Evolutionary conservation across 176 grass and related monocot genomes (phyloP).

Genomic region (Carex scoparia): DNA sequence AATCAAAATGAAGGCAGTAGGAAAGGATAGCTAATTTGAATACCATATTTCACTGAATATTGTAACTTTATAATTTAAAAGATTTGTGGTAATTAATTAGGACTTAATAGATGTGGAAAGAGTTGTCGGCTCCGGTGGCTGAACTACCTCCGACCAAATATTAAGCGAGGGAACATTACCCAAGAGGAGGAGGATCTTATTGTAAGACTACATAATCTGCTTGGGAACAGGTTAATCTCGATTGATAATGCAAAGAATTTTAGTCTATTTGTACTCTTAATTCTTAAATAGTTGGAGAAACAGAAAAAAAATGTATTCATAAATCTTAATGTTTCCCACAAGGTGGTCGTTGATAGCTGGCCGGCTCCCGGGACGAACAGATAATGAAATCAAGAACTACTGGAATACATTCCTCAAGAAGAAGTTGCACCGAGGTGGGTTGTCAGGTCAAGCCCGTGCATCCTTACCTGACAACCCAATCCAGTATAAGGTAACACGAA

Average conservation of each 20-base stretch:
- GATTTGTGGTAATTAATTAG: background rate
- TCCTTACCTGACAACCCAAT: background rate
- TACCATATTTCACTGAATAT: background rate
- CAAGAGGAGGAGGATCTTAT: conserved; percentile 41
- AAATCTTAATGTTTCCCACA: background rate
- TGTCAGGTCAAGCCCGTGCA: background rate
- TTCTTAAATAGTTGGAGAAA: background rate
- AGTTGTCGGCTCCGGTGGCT: conserved; percentile 44
- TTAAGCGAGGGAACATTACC: conserved; percentile 46
- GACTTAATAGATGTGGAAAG: conserved; percentile 32
- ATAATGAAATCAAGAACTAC: conserved; percentile 38
- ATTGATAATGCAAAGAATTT: background rate
- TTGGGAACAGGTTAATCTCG: conserved; percentile 28
- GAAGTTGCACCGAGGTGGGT: background rate
- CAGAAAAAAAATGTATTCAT: background rate
- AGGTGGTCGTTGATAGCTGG: conserved; percentile 45
- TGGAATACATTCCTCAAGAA: conserved; percentile 39
- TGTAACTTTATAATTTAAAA: background rate
- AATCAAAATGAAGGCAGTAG: background rate
- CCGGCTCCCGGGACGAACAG: conserved; percentile 29
- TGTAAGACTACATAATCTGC: conserved; percentile 40
- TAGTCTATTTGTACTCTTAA: background rate
- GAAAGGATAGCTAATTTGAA: too few relatives aligned
- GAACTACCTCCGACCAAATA: conserved; percentile 45
- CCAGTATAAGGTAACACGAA: background rate